Percentiles rank a stretch among this genome's conserved stretches.
Evolutionary conservation across 208 protist genomes (phyloP).

Genomic region (Vickermania spadyakhi): DNA sequence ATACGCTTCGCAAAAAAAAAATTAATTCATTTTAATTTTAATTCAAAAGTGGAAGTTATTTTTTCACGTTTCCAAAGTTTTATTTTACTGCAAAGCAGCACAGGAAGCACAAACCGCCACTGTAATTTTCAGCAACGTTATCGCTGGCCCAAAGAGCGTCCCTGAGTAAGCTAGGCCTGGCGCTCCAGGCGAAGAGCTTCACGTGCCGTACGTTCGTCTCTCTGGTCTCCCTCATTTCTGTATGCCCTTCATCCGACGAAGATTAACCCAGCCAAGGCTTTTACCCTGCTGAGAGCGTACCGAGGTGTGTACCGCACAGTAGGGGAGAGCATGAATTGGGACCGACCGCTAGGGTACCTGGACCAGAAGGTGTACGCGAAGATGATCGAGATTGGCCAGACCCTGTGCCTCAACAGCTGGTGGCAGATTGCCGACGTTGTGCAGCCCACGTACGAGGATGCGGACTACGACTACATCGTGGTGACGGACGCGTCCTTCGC

Average conservation of each 20-base stretch:
- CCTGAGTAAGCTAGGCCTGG: slow-evolving; percentile 1
- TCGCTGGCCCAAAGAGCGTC: no score
- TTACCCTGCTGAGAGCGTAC: slow-evolving; percentile 1
- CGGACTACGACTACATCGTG: slow-evolving; percentile 4
- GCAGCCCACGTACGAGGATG: neutral
- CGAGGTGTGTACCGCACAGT: slow-evolving; percentile 1
- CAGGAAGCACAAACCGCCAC: no score
- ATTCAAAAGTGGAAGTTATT: no score
- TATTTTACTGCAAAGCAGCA: no score
- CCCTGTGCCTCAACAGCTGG: slow-evolving; percentile 1
- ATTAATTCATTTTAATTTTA: no score
- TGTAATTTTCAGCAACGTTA: no score
- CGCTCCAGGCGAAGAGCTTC: neutral
- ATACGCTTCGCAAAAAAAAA: no score
- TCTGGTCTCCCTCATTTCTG: neutral
- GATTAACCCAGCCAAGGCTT: slow-evolving; percentile 2
- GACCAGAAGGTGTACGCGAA: neutral
- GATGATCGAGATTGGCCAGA: neutral
- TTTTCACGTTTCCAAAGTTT: no score
- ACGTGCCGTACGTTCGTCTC: neutral
- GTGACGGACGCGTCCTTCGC: neutral
- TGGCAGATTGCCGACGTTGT: slow-evolving; percentile 2
- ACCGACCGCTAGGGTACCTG: slow-evolving; percentile 1
- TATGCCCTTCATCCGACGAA: slow-evolving; percentile 2
- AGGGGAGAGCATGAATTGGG: neutral